Conservation (phyloP, 106 monocot species). For the Narthecium ossifragum region DNA sequence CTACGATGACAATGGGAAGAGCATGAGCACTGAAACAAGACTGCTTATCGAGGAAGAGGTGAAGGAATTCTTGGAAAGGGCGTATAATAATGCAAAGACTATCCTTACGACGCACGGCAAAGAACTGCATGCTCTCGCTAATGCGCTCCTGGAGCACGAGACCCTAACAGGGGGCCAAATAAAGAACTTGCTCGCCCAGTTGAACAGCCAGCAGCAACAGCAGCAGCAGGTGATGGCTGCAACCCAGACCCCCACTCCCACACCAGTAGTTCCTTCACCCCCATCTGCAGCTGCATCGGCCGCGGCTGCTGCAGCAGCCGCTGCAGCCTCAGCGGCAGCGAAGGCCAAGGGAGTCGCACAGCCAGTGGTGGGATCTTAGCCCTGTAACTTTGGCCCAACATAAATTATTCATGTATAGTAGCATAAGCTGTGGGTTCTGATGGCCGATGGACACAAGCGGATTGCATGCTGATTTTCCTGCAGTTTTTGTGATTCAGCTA, state of each 20-base stretch:
- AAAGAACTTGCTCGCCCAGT: slow-evolving; percentile 64
- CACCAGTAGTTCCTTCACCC: slow-evolving; percentile 21
- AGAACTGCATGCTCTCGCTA: slow-evolving; percentile 85
- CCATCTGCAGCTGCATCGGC: slow-evolving; percentile 42
- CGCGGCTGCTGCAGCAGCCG: slow-evolving; percentile 52
- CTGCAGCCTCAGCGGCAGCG: slow-evolving; percentile 66
- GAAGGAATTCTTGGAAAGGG: slow-evolving; percentile 68
- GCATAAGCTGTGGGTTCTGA: too few relatives aligned
- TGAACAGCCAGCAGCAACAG: slow-evolving; percentile 32
- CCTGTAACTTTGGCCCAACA: too few relatives aligned
- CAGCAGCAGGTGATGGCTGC: slow-evolving; percentile 19
- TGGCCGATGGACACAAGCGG: too few relatives aligned
- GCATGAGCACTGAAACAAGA: slow-evolving; percentile 93
- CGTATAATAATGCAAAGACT: slow-evolving; percentile 86
- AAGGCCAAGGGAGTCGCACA: slow-evolving; percentile 88
- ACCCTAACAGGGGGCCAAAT: slow-evolving; percentile 84
- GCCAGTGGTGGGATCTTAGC: slow-evolving; percentile 73
- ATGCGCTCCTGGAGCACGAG: slow-evolving; percentile 88
- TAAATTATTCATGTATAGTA: too few relatives aligned
- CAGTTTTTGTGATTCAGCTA: too few relatives aligned
- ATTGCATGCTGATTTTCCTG: too few relatives aligned
- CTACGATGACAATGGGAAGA: slow-evolving; percentile 88
- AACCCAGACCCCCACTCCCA: slow-evolving; percentile 8
- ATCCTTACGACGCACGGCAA: slow-evolving; percentile 64
- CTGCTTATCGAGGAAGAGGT: slow-evolving; percentile 88